Percentiles rank a stretch among this genome's conserved stretches.
These are phyloP conservation scores for Lactarius pseudohatsudake DNA, from an alignment of 768 basidiomycete species.

Conservation along the genomic window DNA sequence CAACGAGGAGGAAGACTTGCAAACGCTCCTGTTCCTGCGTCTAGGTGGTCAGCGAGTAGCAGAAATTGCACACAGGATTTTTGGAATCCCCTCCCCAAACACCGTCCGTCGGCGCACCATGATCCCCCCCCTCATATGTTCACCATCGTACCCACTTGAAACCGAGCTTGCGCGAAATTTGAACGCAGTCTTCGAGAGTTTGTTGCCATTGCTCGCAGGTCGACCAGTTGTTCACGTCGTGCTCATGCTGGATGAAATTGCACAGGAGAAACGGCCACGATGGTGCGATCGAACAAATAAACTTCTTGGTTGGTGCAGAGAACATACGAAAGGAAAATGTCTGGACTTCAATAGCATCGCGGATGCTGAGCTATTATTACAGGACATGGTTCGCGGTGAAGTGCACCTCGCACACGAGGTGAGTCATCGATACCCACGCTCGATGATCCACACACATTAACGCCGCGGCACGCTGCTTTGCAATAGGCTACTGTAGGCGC, in stretches of 20 bases:
- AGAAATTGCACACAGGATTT: background rate
- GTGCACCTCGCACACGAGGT: slow-evolving; percentile 2
- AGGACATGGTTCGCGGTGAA: background rate
- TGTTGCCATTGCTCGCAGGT: background rate
- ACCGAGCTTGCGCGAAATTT: slow-evolving; percentile 4
- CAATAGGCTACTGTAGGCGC: background rate
- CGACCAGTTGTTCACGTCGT: background rate
- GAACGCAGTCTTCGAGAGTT: background rate
- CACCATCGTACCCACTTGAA: background rate
- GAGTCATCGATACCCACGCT: background rate
- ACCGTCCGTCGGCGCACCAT: background rate
- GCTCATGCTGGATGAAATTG: slow-evolving; percentile 14
- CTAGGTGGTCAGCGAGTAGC: slow-evolving; percentile 5
- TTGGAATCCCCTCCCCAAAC: background rate
- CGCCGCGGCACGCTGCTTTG: too few species aligned
- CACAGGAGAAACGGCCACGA: background rate
- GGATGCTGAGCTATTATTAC: background rate
- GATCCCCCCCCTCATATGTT: background rate
- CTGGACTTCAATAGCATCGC: slow-evolving; percentile 4
- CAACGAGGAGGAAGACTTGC: slow-evolving; percentile 8
- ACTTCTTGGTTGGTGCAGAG: slow-evolving; percentile 9
- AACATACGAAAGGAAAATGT: background rate
- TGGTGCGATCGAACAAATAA: slow-evolving; percentile 15
- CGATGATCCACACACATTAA: too few species aligned
- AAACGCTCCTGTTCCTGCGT: background rate